Evolutionary conservation across 2,329 filamentous ascomycete genomes (phyloP), one percentile per base, ranked within the genome.

Genomic region (Ophiostoma sp.): DNA sequence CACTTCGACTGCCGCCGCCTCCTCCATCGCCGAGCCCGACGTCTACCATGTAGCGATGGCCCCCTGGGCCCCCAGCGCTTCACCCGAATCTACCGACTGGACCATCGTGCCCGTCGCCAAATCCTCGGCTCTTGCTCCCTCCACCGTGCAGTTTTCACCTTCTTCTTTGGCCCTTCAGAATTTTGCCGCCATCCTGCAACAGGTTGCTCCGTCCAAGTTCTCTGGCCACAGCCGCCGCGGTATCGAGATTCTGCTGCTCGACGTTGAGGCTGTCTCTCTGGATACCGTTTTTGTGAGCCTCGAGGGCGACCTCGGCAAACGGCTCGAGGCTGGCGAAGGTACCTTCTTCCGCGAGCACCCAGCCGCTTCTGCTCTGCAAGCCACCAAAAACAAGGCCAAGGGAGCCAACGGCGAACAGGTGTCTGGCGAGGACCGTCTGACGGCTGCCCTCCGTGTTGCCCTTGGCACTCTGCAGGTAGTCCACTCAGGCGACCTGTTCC

Each of bases 241-340:
- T 9, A 92, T 98, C 76, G 95, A 98, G 81, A 92, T 98, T 75
- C 86, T 93, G 73, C 87, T 97, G 33, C 85, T 97, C 73, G 92
- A 97, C 79, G 93, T 96, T 8, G 87, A 91, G 9, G 93, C 95
- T 1, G 82, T 98, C 33, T 87, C 91, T 1, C 84, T 98, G 33
- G 93, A 98, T 75, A 93, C 93, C 0, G 88, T 98, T 19, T 97
- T 94, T 80, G 93, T 98, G 73, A 94, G 89, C 69, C 86, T 98
- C 7, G 94, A 98, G 79, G 92, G 90, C 68, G 91, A 96, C 73
- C 87, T 95, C 7, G 88, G 96, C 55, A 90, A 90, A 76, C 91
- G 93, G 78, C 84, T 97, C 61, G 93, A 97, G 79, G 91, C 94
- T 80, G 91, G 94, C 64, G 93, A 97, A 80, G 92, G 89, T 69